Conservation (phyloP, 805 yeast genomes). For the Ogataea henricii region DNA sequence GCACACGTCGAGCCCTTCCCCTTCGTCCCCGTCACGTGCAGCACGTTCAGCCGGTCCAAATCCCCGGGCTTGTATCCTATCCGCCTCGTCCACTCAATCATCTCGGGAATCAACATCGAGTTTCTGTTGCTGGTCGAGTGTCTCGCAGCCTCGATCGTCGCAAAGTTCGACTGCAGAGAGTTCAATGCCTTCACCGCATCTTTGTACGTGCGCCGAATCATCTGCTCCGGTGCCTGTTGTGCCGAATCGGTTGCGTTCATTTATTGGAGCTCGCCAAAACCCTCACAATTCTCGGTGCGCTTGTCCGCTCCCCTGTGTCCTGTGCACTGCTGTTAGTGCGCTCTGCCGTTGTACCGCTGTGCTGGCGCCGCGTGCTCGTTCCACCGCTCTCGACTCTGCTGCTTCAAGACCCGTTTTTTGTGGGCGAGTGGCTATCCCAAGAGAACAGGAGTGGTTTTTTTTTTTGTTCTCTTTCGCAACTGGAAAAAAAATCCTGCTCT, state of each 20-base stretch:
- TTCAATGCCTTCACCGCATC: constrained; percentile 88
- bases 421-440: neutral
- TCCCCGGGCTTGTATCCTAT: constrained; percentile 68
- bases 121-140: constrained; percentile 64
- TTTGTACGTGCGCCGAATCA: constrained; percentile 36
- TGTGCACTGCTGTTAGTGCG: neutral
- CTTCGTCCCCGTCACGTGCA: constrained; percentile 96
- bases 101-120: constrained; percentile 77
- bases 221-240: constrained; percentile 12
- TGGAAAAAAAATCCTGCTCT: constrained; percentile 2
- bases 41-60: constrained; percentile 70
- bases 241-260: constrained; percentile 4
- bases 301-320: neutral
- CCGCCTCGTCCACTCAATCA: constrained; percentile 76
- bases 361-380: neutral
- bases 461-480: neutral
- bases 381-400: neutral
- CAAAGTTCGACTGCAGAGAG: constrained; percentile 86
- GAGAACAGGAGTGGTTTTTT: neutral
- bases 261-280: neutral
- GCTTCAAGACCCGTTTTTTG: neutral
- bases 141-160: constrained; percentile 81
- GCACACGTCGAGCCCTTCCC: constrained; percentile 99
- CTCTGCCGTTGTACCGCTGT: neutral
- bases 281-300: neutral